Percentiles rank a stretch among this genome's conserved stretches.
These are phyloP conservation scores for Candida schatavii DNA, from an alignment of 805 yeast genomes.

Conservation along the genomic window DNA sequence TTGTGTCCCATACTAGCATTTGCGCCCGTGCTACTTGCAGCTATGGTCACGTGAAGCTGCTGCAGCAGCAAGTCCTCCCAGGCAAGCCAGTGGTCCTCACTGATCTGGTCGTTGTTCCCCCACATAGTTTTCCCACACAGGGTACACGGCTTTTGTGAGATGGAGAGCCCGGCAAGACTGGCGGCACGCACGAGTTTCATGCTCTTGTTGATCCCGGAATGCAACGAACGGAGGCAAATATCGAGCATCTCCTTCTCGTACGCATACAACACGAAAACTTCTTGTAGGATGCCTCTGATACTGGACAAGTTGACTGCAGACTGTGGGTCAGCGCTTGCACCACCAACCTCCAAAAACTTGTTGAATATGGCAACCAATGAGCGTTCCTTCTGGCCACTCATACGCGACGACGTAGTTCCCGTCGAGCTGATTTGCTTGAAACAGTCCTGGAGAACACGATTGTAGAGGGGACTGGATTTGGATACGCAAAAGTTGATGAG, in stretches of 20 bases:
- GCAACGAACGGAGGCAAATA: slow-evolving; percentile 52
- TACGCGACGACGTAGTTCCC: not conserved
- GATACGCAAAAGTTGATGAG: slow-evolving; percentile 23
- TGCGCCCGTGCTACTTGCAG: not conserved
- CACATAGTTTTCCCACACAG: slow-evolving; percentile 73
- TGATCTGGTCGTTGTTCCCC: slow-evolving; percentile 53
- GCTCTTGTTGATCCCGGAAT: slow-evolving; percentile 51
- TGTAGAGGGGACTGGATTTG: not conserved
- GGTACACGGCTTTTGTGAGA: slow-evolving; percentile 55
- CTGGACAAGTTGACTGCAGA: slow-evolving; percentile 56
- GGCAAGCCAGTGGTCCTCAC: slow-evolving; percentile 45
- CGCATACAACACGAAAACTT: slow-evolving; percentile 60
- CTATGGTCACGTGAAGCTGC: slow-evolving; percentile 4
- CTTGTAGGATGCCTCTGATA: slow-evolving; percentile 56
- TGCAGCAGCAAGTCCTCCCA: slow-evolving; percentile 51
- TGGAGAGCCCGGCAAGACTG: slow-evolving; percentile 58
- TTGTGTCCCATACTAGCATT: too few species aligned
- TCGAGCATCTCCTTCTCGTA: slow-evolving; percentile 59
- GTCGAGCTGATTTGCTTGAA: slow-evolving; percentile 7
- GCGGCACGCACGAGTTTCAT: slow-evolving; percentile 41
- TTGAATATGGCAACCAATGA: slow-evolving; percentile 57
- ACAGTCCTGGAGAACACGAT: not conserved
- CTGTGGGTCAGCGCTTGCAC: slow-evolving; percentile 23
- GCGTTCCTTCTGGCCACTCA: slow-evolving; percentile 11
- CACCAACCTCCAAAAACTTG: slow-evolving; percentile 40